Conservation (phyloP, 257 asterid species). For the Cruciata laevipes region DNA sequence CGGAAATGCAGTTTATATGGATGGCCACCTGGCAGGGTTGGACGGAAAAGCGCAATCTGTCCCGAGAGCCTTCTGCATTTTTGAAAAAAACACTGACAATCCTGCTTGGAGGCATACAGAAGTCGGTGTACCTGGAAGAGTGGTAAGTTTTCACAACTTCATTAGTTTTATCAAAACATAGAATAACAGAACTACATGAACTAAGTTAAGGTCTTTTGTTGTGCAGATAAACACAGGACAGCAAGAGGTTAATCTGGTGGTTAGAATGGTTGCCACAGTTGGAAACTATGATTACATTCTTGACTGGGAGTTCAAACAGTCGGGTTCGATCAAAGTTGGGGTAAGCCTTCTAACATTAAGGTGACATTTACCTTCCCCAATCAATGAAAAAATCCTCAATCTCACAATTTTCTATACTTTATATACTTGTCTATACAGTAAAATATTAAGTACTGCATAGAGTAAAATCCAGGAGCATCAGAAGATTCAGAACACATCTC, state of each 20-base stretch:
- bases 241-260: constrained; percentile 49
- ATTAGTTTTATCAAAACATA: neutral
- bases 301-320: constrained; percentile 80
- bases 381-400: no score
- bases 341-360: constrained; percentile 27
- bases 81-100: constrained; percentile 44
- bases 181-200: neutral
- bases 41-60: constrained; percentile 40
- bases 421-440: no score
- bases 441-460: no score
- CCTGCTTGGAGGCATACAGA: constrained; percentile 78
- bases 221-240: constrained; percentile 50
- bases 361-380: no score
- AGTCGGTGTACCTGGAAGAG: constrained; percentile 51
- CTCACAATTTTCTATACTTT: no score
- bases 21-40: constrained; percentile 50
- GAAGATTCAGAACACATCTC: no score
- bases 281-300: constrained; percentile 71
- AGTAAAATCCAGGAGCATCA: no score
- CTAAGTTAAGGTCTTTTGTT: neutral
- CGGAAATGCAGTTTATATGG: constrained; percentile 42
- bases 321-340: constrained; percentile 57
- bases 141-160: constrained; percentile 26
- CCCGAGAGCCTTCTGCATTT: constrained; percentile 46
- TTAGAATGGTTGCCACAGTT: constrained; percentile 65